phyloP scores from a whole-genome alignment of 2,329 filamentous ascomycete genomes.

The Diaporthe nobilis region DNA sequence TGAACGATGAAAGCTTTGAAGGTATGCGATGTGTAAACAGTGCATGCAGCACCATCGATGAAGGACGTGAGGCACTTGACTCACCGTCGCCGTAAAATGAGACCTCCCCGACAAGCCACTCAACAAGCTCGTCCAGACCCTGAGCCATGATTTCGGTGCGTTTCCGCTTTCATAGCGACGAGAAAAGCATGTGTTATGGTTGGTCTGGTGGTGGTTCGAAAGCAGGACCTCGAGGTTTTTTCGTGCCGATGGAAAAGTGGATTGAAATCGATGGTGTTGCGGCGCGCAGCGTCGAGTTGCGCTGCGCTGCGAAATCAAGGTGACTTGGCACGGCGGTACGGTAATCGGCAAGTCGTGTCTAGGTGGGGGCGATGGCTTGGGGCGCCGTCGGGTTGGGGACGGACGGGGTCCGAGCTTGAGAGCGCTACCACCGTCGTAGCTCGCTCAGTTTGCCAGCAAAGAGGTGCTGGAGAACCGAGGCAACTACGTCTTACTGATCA shows the following conservation, averaged over 20 bases:
- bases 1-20: not conserved
- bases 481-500: not conserved
- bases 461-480: not conserved
- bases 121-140: slow-evolving; percentile 61
- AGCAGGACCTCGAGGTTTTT: slow-evolving; percentile 41
- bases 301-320: slow-evolving; percentile 5
- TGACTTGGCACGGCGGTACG: slow-evolving; percentile 14
- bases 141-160: slow-evolving; percentile 51
- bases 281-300: slow-evolving; percentile 10
- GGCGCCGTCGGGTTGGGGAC: slow-evolving; percentile 18
- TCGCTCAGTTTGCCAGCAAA: not conserved
- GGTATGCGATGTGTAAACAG: not conserved
- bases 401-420: not conserved
- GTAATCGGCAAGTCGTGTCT: not conserved
- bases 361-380: not conserved
- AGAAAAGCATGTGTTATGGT: slow-evolving; percentile 43
- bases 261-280: slow-evolving; percentile 25
- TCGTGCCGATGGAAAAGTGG: slow-evolving; percentile 28
- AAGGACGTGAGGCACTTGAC: slow-evolving; percentile 43
- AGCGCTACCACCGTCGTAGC: not conserved
- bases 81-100: slow-evolving; percentile 60
- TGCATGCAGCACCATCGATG: slow-evolving; percentile 3
- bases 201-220: slow-evolving; percentile 44
- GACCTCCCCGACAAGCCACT: slow-evolving; percentile 60
- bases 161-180: slow-evolving; percentile 43